Evolutionary conservation across 2,329 filamentous ascomycete genomes (phyloP).

Genomic region (Neoascochyta sp.): DNA sequence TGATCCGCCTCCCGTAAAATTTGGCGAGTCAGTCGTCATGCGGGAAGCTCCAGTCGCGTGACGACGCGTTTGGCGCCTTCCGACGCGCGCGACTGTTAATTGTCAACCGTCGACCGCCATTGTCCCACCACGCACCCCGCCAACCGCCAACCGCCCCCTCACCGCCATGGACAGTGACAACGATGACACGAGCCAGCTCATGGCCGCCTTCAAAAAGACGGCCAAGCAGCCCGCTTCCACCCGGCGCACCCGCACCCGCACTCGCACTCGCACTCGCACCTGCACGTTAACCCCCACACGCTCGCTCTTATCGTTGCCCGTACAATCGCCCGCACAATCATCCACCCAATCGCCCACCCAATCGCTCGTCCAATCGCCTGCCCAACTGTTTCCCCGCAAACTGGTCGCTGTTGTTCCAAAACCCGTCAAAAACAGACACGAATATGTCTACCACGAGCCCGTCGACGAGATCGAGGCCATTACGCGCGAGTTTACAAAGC

Average conservation of each 20-base stretch:
- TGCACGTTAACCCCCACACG: neutral
- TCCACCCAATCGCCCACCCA: slow-evolving; percentile 5
- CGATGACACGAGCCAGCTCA: slow-evolving; percentile 21
- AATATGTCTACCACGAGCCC: slow-evolving; percentile 35
- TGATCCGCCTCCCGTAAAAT: no score
- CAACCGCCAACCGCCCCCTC: no score
- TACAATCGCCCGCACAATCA: neutral
- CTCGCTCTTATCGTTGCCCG: slow-evolving; percentile 1
- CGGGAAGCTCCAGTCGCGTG: no score
- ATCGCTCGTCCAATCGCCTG: slow-evolving; percentile 7
- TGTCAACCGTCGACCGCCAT: no score
- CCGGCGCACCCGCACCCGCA: slow-evolving; percentile 1
- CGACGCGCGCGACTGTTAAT: no score
- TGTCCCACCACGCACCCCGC: no score
- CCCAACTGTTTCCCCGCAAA: slow-evolving; percentile 11
- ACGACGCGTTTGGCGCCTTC: no score
- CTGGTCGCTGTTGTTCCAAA: slow-evolving; percentile 23
- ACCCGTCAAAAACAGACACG: slow-evolving; percentile 23
- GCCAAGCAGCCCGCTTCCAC: no score
- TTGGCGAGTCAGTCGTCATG: no score
- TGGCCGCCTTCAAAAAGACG: slow-evolving; percentile 30
- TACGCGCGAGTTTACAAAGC: slow-evolving; percentile 34
- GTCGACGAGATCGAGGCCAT: slow-evolving; percentile 39
- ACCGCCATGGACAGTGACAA: slow-evolving; percentile 26
- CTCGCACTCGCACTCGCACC: slow-evolving; percentile 1